These are phyloP conservation scores for Xerocomellus chrysenteron DNA, from an alignment of 768 basidiomycete genomes.

Conservation along the genomic window DNA sequence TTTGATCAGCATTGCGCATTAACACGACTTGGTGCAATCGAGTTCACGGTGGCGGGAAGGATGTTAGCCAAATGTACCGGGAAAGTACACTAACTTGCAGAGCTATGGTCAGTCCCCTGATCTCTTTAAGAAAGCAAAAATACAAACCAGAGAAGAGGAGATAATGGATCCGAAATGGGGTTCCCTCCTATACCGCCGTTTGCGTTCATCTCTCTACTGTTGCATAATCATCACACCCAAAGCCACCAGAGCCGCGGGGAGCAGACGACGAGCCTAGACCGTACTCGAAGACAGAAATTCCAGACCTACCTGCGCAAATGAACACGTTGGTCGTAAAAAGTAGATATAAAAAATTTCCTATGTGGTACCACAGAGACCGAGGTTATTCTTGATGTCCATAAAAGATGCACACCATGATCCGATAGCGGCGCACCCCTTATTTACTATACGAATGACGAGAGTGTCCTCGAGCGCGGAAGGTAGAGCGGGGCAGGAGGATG, in stretches of 20 bases:
- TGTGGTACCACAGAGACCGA: constrained; percentile 4
- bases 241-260: constrained; percentile 16
- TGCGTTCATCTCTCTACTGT: neutral
- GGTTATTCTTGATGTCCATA: constrained; percentile 2
- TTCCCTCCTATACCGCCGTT: neutral
- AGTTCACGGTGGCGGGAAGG: neutral
- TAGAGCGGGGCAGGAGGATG: constrained; percentile 9
- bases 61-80: neutral
- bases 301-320: constrained; percentile 10
- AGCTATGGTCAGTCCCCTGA: neutral
- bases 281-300: constrained; percentile 7
- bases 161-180: constrained; percentile 7
- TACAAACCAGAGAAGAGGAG: constrained; percentile 7
- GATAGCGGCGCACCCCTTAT: constrained; percentile 9
- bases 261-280: constrained; percentile 3
- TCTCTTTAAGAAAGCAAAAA: constrained; percentile 5
- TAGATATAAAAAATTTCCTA: constrained; percentile 3
- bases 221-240: neutral
- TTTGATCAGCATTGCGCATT: constrained; percentile 3
- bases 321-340: constrained; percentile 13
- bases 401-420: neutral
- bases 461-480: constrained; percentile 3
- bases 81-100: constrained; percentile 5
- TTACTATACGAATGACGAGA: constrained; percentile 10
- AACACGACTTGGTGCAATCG: neutral